Base-by-base conservation (phyloP, 2,329 filamentous ascomycete genomes). In the Immersiporthe knoxdaviesiana region DNA sequence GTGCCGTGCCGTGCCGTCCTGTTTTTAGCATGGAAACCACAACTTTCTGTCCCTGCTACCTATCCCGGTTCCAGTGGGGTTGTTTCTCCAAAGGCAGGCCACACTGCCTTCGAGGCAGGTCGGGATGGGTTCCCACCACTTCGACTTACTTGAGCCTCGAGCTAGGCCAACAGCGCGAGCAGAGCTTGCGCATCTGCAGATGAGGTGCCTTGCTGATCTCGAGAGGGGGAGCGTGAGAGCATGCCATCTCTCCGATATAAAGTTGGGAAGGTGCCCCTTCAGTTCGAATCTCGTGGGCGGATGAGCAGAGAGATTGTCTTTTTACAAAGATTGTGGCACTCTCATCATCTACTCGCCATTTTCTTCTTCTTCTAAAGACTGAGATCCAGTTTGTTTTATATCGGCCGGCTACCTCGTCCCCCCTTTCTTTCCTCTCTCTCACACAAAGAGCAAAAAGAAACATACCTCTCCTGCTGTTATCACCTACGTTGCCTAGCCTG, bases 161-260 rank as follows among this genome's bases (percentile, higher is more conserved):
- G 32, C 54, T 66, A 50, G 16, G 44, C 56, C 64, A 50, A 50
- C 27, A 66, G 39, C 27, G 41, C 39, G 41, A 60, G 56, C 5
- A 66, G n/a, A n/a, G 12, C 41, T 35, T 50, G 64, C 39, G 18
- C 18, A 37, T 16, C 37, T 24, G 64, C 61, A 47, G 27, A 18
- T 6, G 24, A 66, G 37, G 30, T 66, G 64, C 27, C n/a, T 6
- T 27, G 12, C 54, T 60, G 32, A 18, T 27, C 27, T 35, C 4
- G 35, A 35, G 35, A 35, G 35, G 8, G 37, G 5, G 27, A 27
- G 41, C 21, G 21, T 11, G 39, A 60, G 27, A 32, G 32, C 39
- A 58, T 63, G n/a, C 37, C 39, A 27, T 41, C 37, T 35, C 39
- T 24, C 56, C 56, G 35, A 70, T 71, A 71, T 71, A 71, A 70